Evolutionary conservation across 2,329 filamentous ascomycete genomes (phyloP).

Genomic region (Cadophora sp.): DNA sequence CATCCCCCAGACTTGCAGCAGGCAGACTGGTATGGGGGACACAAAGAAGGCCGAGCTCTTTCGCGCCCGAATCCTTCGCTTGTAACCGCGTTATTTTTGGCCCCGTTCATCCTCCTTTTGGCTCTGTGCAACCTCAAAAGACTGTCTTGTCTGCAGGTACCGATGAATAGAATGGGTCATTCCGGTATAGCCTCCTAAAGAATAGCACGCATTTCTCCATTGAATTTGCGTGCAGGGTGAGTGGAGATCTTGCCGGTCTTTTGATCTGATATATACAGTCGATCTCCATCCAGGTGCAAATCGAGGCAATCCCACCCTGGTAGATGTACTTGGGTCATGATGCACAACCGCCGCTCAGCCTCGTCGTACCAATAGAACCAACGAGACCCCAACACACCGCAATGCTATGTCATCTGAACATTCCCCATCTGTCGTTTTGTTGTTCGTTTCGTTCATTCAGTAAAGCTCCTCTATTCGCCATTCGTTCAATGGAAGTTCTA

Average conservation of each 20-base stretch:
- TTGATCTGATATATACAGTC: slow-evolving; percentile 3
- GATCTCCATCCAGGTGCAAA: slow-evolving; percentile 1
- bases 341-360: slow-evolving; percentile 30
- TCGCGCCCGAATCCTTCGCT: slow-evolving; percentile 9
- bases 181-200: neutral
- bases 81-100: slow-evolving; percentile 22
- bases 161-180: neutral
- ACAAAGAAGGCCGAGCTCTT: slow-evolving; percentile 5
- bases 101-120: neutral
- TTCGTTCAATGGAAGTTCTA: slow-evolving; percentile 23
- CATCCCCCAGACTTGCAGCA: slow-evolving; percentile 15
- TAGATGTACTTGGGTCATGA: slow-evolving; percentile 16
- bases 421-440: slow-evolving; percentile 16
- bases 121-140: neutral
- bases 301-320: slow-evolving; percentile 6
- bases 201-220: neutral
- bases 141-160: slow-evolving; percentile 9
- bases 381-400: slow-evolving; percentile 6
- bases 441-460: slow-evolving; percentile 22
- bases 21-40: slow-evolving; percentile 9
- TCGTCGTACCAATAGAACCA: slow-evolving; percentile 12
- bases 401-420: slow-evolving; percentile 19
- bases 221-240: neutral
- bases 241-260: neutral
- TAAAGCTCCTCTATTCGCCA: slow-evolving; percentile 15